Evolutionary conservation across 768 basidiomycete genomes (phyloP).

Genomic region (Boletales sp.): DNA sequence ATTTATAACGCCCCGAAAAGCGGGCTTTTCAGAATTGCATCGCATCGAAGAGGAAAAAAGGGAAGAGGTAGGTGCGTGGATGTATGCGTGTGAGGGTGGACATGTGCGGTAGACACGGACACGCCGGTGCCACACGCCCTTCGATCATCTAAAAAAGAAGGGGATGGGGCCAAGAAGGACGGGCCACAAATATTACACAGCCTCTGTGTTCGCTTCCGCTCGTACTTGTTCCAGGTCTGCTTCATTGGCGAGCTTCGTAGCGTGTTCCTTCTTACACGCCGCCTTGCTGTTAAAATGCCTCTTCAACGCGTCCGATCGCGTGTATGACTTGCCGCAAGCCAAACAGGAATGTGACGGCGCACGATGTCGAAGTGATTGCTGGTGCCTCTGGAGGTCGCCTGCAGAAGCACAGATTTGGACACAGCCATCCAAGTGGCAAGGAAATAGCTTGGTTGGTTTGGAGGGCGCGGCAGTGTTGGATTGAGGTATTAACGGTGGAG

Average conservation of each 20-base stretch:
- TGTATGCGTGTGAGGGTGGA: not conserved
- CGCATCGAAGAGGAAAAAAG: not conserved
- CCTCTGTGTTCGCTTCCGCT: constrained; percentile 17
- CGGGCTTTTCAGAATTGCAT: not conserved
- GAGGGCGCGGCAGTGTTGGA: not conserved
- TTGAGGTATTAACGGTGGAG: constrained; percentile 3
- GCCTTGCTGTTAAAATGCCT: constrained; percentile 29
- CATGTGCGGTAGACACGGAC: constrained; percentile 2
- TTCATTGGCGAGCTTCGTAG: constrained; percentile 6
- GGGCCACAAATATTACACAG: constrained; percentile 5
- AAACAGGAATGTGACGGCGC: constrained; percentile 20
- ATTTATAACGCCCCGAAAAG: not conserved
- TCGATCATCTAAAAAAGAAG: constrained; percentile 5
- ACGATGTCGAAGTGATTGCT: constrained; percentile 27
- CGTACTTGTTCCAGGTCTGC: constrained; percentile 5
- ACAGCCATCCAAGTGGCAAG: constrained; percentile 24
- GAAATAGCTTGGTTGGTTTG: constrained; percentile 16
- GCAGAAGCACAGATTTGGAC: constrained; percentile 26
- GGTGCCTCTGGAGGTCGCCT: constrained; percentile 28
- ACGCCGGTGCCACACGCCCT: constrained; percentile 19
- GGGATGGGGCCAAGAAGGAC: not conserved
- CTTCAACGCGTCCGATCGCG: constrained; percentile 31
- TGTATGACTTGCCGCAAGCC: constrained; percentile 26
- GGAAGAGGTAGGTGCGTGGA: not conserved
- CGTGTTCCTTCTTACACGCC: constrained; percentile 24